Percentiles rank a stretch among this genome's conserved stretches.
These are phyloP conservation scores for Tolypocladium paradoxum DNA, from an alignment of 2,329 filamentous ascomycete genomes.

Conservation along the genomic window DNA sequence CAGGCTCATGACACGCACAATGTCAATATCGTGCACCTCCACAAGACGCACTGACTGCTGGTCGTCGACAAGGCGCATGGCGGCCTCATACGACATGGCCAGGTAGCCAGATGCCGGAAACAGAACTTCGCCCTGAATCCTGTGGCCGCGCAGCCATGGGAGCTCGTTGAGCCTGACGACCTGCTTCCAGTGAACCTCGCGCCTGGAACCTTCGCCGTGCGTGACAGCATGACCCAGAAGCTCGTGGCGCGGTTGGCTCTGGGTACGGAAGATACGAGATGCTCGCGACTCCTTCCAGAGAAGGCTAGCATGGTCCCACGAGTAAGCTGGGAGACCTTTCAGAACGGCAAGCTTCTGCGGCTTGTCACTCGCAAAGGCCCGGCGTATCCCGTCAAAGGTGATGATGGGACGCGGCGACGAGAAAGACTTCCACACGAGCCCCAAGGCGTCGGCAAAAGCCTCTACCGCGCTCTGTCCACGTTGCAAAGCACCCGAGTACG, in stretches of 20 bases:
- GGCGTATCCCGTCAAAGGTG: background rate
- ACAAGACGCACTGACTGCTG: too few relatives aligned
- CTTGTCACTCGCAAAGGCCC: background rate
- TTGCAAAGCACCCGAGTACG: slow-evolving; percentile 11
- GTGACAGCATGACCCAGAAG: background rate
- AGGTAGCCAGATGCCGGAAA: slow-evolving; percentile 25
- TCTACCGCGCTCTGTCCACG: slow-evolving; percentile 9
- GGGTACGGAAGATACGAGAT: background rate
- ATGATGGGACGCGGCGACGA: too few relatives aligned
- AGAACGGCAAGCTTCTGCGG: too few relatives aligned
- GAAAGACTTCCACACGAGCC: slow-evolving; percentile 1
- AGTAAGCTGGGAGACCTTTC: slow-evolving; percentile 1
- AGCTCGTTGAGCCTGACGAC: slow-evolving; percentile 7
- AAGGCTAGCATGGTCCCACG: background rate
- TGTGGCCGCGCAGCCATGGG: slow-evolving; percentile 30
- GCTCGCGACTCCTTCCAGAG: slow-evolving; percentile 1
- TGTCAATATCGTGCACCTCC: too few relatives aligned
- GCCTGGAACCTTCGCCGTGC: background rate
- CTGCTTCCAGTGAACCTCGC: slow-evolving; percentile 8
- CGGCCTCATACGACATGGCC: slow-evolving; percentile 20
- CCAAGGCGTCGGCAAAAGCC: slow-evolving; percentile 6
- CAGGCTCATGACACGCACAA: too few relatives aligned
- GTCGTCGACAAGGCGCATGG: too few relatives aligned
- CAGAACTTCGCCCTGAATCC: slow-evolving; percentile 30
- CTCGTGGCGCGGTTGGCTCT: background rate